Conservation (phyloP, 768 basidiomycete genomes). For the Mycena albidolilacea region DNA sequence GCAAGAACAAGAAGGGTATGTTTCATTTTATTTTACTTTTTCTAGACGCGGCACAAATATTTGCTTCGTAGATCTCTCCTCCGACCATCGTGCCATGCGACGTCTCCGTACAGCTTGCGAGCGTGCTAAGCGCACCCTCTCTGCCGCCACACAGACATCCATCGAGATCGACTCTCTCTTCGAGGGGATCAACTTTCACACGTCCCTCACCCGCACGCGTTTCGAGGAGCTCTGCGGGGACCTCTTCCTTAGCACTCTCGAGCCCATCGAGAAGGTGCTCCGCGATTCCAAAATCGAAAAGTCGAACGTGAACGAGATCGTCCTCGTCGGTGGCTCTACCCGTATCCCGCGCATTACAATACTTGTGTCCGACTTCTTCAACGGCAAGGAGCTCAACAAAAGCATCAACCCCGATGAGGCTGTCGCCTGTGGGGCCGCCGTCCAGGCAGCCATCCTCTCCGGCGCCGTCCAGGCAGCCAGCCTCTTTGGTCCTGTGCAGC, state of each 20-base stretch:
- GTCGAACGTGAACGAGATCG: slow-evolving; percentile 28
- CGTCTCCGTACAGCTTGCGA: slow-evolving; percentile 56
- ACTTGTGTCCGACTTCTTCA: slow-evolving; percentile 28
- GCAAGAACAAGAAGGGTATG: slow-evolving; percentile 23
- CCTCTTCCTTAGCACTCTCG: slow-evolving; percentile 71
- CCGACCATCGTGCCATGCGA: slow-evolving; percentile 75
- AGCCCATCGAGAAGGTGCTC: slow-evolving; percentile 75
- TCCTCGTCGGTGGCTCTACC: slow-evolving; percentile 32
- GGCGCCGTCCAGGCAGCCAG: slow-evolving; percentile 4
- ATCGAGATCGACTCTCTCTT: slow-evolving; percentile 73
- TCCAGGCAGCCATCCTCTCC: slow-evolving; percentile 28
- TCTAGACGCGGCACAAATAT: slow-evolving; percentile 50
- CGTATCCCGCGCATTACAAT: slow-evolving; percentile 25
- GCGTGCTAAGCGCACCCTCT: slow-evolving; percentile 80
- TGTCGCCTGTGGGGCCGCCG: slow-evolving; percentile 26
- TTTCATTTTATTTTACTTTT: slow-evolving; percentile 8
- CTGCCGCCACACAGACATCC: slow-evolving; percentile 73
- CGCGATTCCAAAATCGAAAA: slow-evolving; percentile 26
- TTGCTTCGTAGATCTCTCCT: slow-evolving; percentile 61
- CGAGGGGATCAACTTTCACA: slow-evolving; percentile 81
- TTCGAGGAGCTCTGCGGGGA: slow-evolving; percentile 77
- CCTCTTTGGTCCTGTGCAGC: neutral
- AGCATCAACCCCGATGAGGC: slow-evolving; percentile 33
- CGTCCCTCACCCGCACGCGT: slow-evolving; percentile 76
- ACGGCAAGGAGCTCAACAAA: neutral